A percentile compares a stretch with the other conserved stretches of the same genome.
Conservation (phyloP, 1,284 basidiomycete species). For the Xerocomus nothofagi region DNA sequence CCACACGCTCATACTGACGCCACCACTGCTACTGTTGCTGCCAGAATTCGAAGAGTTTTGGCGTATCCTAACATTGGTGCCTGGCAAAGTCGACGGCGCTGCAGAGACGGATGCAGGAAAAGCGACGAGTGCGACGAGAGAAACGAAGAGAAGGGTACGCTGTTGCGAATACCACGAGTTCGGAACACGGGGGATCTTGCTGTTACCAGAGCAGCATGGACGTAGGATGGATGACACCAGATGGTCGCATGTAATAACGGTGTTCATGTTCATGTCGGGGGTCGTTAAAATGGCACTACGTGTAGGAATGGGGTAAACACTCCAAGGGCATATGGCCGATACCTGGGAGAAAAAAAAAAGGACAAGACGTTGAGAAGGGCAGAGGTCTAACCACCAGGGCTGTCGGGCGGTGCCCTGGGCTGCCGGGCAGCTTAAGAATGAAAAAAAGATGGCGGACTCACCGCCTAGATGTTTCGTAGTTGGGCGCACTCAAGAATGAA, state of each 20-base stretch:
- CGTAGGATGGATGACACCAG: neutral
- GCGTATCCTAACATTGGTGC: neutral
- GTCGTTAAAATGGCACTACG: constrained; percentile 7
- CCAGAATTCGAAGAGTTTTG: neutral
- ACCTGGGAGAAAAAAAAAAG: neutral
- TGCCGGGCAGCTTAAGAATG: neutral
- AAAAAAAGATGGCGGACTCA: too few species aligned
- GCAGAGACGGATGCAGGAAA: constrained; percentile 11
- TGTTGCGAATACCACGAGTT: constrained; percentile 1
- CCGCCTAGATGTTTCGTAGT: too few species aligned
- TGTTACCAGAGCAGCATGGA: constrained; percentile 11
- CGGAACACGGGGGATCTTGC: neutral
- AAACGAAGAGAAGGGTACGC: neutral
- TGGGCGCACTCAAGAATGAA: too few species aligned
- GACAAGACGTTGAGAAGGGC: constrained; percentile 10
- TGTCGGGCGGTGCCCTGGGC: constrained; percentile 9
- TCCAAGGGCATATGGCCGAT: neutral
- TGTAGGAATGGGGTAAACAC: neutral
- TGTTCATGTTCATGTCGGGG: constrained; percentile 12
- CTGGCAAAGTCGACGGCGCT: constrained; percentile 1
- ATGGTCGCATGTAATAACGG: neutral
- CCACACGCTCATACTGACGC: constrained; percentile 25
- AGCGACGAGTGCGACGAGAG: constrained; percentile 9
- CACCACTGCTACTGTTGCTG: neutral
- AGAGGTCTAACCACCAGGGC: neutral